phyloP scores from a whole-genome alignment of 257 asterid species.

The Hygrophila difformis region DNA sequence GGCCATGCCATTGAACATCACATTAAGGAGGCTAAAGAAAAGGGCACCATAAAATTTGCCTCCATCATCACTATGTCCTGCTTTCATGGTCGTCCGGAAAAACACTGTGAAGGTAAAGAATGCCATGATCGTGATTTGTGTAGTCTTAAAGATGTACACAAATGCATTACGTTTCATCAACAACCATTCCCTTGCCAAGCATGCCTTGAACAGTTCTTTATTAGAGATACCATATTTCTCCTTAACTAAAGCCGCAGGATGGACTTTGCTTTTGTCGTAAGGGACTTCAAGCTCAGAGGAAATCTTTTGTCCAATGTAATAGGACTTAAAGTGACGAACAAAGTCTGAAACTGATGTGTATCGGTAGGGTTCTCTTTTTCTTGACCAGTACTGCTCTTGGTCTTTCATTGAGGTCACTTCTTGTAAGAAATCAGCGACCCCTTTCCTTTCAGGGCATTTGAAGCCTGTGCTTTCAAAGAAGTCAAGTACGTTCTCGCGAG shows the following conservation, averaged over 20 bases:
- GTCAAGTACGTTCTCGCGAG: slow-evolving; percentile 32
- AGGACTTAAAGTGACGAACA: slow-evolving; percentile 27
- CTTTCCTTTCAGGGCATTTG: slow-evolving; percentile 52
- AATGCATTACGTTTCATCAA: slow-evolving; percentile 43
- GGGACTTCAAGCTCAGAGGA: slow-evolving; percentile 31
- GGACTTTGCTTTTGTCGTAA: slow-evolving; percentile 27
- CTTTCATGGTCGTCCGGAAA: slow-evolving; percentile 41
- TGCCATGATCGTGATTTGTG: slow-evolving; percentile 46
- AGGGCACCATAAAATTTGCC: slow-evolving; percentile 42
- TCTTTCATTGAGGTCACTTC: slow-evolving; percentile 49
- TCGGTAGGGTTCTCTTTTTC: slow-evolving; percentile 32
- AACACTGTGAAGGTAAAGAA: slow-evolving; percentile 41
- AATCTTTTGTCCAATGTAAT: slow-evolving; percentile 32
- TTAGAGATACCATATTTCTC: slow-evolving; percentile 44
- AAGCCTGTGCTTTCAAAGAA: slow-evolving; percentile 44
- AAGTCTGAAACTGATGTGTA: slow-evolving; percentile 35
- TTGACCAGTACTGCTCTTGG: slow-evolving; percentile 48
- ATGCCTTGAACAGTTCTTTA: slow-evolving; percentile 33
- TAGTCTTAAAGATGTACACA: slow-evolving; percentile 43
- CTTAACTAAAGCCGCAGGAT: slow-evolving; percentile 50
- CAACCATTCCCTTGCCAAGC: slow-evolving; percentile 45
- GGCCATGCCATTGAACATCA: slow-evolving; percentile 46
- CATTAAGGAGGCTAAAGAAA: slow-evolving; percentile 40
- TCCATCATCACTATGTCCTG: slow-evolving; percentile 33
- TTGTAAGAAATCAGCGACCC: slow-evolving; percentile 48